phyloP scores from a whole-genome alignment of 306 rosid species.

The Acacia melanoxylon region DNA sequence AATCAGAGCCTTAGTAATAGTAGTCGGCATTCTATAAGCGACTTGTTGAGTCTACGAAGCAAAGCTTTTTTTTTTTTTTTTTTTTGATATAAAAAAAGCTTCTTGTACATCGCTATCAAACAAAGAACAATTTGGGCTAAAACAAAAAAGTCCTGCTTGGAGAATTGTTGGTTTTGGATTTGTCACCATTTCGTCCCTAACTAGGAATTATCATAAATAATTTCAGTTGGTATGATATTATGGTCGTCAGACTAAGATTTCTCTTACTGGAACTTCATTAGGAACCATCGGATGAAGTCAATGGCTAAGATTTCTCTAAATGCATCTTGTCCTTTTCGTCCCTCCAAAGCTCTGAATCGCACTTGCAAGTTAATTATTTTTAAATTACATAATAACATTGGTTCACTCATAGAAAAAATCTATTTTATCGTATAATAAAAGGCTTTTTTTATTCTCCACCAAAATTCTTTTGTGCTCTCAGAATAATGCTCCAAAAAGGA shows the following conservation, averaged over 20 bases:
- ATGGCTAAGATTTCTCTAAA: neutral
- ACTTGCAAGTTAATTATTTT: neutral
- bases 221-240: neutral
- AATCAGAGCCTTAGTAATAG: too few species aligned
- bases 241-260: neutral
- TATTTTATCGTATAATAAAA: neutral
- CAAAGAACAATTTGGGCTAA: neutral
- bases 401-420: neutral
- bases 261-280: neutral
- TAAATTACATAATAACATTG: neutral
- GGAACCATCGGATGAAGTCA: neutral
- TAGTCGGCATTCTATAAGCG: too few species aligned
- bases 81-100: too few species aligned
- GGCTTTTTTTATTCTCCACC: neutral
- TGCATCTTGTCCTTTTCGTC: neutral
- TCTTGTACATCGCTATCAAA: neutral
- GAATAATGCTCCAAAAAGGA: neutral
- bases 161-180: neutral
- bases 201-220: neutral
- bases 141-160: neutral
- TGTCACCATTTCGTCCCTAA: neutral
- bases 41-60: too few species aligned
- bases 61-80: too few species aligned
- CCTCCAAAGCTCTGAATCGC: neutral
- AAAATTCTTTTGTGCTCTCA: neutral